Evolutionary conservation across 2,329 filamentous ascomycete species (phyloP), one percentile per base, ranked within the genome.

Genomic region (Neopestalotiopsis sp.): DNA sequence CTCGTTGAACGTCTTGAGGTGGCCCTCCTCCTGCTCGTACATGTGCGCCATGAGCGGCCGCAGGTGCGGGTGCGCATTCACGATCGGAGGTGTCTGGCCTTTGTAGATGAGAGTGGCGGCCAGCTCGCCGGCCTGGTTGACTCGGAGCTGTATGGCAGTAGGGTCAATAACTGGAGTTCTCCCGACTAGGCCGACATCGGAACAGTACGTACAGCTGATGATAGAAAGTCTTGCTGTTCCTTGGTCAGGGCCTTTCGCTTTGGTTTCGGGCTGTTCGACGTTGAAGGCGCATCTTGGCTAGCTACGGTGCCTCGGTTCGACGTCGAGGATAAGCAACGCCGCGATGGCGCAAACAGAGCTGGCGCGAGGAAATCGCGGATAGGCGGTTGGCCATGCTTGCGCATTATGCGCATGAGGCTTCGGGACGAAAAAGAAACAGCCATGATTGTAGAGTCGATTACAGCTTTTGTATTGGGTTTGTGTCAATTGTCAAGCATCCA

Each of bases 121-220:
- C n/a, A 99, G 89, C 82, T 99, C 96, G 78, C 96, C 96, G 30
- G 96, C 94, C 83, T 99, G 96, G 81, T 99, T 98, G 68, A 99
- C 96, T 71, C 96, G 94, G 38, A 98, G 90, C 89, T 92, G 74
- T 12, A 28, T 13, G 28, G 28, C 7, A 30, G 12, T 20, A 13
- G 40, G 30, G 57, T 30, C 57, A n/a, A 40, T 20, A 3, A 62
- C 20, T 34, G 12, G n/a, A 20, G n/a, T 34, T 28, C n/a, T 14
- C 30, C n/a, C 17, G 28, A 4, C 10, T 59, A 24, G 57, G 30
- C 57, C 30, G 24, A 59, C 10, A 30, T 14, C n/a, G 32, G 32
- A 20, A n/a, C 13, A 2, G 12, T 40, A 66, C 86, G 73, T 83
- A 91, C 89, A 17, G 94, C 94, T 34, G 91, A 89, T 69, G 92